These are phyloP conservation scores for Ophiostoma piceae DNA, from an alignment of 2,329 filamentous ascomycete species.

Conservation along the genomic window DNA sequence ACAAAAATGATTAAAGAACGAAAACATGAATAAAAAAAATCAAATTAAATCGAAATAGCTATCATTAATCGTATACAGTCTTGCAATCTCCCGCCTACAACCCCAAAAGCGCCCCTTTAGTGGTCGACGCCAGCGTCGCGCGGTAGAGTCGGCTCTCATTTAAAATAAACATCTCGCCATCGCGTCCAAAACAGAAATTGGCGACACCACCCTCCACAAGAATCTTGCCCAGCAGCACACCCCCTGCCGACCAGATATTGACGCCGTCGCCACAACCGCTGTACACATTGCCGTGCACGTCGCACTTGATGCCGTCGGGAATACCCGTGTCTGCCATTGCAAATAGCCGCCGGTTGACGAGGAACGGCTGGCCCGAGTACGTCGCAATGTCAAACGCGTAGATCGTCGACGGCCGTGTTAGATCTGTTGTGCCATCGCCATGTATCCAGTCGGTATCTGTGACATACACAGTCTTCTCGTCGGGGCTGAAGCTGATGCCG, in stretches of 20 bases:
- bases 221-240: constrained; percentile 41
- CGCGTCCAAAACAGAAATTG: constrained; percentile 42
- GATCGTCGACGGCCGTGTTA: constrained; percentile 28
- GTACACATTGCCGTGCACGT: constrained; percentile 43
- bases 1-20: background rate
- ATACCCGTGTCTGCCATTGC: constrained; percentile 44
- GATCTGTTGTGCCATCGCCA: constrained; percentile 32
- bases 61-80: constrained; percentile 1
- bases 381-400: constrained; percentile 44
- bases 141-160: constrained; percentile 44
- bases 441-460: constrained; percentile 37
- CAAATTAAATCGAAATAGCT: background rate
- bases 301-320: constrained; percentile 42
- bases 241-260: constrained; percentile 43
- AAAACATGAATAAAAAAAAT: background rate
- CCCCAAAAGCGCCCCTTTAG: constrained; percentile 20
- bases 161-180: constrained; percentile 43
- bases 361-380: constrained; percentile 37
- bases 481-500: constrained; percentile 38
- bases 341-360: constrained; percentile 48
- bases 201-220: constrained; percentile 40
- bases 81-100: background rate
- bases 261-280: constrained; percentile 45
- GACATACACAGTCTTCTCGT: constrained; percentile 40
- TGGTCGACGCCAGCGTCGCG: constrained; percentile 21